Conservation (phyloP, 345 rosid species). For the Dimocarpus longan region DNA sequence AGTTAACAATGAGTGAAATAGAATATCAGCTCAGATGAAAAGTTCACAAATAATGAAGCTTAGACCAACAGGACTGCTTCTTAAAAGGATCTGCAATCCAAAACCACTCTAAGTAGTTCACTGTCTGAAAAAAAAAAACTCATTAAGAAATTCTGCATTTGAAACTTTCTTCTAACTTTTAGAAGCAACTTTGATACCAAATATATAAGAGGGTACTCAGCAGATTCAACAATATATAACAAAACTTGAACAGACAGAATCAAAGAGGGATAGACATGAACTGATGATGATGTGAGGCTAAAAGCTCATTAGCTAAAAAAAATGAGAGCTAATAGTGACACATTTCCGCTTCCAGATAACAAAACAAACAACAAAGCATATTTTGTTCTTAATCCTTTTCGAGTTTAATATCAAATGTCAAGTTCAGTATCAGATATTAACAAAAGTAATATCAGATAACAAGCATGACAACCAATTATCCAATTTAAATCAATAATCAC, state of each 20-base stretch:
- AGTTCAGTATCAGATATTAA: no score
- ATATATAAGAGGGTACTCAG: not conserved
- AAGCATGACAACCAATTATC: no score
- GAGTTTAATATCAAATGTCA: no score
- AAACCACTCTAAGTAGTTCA: not conserved
- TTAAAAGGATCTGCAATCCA: not conserved
- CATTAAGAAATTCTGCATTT: not conserved
- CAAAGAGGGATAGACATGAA: not conserved
- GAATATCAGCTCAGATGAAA: not conserved
- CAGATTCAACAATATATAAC: not conserved
- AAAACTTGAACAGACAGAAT: not conserved
- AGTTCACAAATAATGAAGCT: not conserved
- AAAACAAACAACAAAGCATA: no score
- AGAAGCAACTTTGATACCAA: not conserved
- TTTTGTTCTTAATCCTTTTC: no score
- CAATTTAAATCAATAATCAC: no score
- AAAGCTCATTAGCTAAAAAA: not conserved
- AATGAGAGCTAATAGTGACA: no score
- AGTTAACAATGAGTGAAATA: not conserved
- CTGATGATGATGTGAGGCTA: not conserved
- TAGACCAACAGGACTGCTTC: not conserved
- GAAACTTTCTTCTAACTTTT: constrained; percentile 1
- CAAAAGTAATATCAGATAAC: no score
- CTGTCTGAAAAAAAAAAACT: not conserved
- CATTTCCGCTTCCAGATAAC: no score